Evolutionary conservation across 495 filamentous ascomycete genomes (phyloP).

Genomic region (Penicillium macrosclerotiorum): DNA sequence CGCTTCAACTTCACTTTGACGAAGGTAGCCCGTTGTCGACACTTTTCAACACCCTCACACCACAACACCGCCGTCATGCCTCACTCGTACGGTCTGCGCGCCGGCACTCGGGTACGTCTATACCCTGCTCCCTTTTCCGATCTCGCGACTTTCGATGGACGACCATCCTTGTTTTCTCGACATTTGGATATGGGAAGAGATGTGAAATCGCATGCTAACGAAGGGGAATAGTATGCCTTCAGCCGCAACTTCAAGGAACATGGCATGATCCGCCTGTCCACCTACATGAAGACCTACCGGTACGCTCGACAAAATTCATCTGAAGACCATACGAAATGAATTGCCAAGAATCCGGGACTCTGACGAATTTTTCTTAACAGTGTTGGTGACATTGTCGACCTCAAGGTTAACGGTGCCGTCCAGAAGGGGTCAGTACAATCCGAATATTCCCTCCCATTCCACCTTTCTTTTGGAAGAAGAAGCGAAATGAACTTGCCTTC

Average conservation of each 20-base stretch:
- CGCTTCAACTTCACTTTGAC: constrained; percentile 10
- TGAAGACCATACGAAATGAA: constrained; percentile 15
- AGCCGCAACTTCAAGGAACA: constrained; percentile 88
- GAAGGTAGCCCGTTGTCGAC: constrained; percentile 35
- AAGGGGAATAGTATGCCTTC: constrained; percentile 73
- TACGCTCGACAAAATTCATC: constrained; percentile 40
- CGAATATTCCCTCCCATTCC: constrained; percentile 7
- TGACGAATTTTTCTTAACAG: constrained; percentile 47
- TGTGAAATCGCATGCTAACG: constrained; percentile 29
- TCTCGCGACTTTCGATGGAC: constrained; percentile 4
- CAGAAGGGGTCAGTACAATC: constrained; percentile 83
- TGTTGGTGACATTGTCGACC: constrained; percentile 96
- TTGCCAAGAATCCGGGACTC: constrained; percentile 25
- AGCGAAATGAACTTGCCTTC: too few species aligned
- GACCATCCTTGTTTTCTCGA: too few species aligned
- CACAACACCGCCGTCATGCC: constrained; percentile 70
- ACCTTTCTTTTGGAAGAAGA: too few species aligned
- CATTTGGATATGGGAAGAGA: too few species aligned
- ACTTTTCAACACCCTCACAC: constrained; percentile 42
- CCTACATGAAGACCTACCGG: constrained; percentile 90
- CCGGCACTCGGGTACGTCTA: constrained; percentile 78
- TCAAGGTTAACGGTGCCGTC: constrained; percentile 95
- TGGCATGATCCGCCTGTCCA: constrained; percentile 84
- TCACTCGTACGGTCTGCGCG: constrained; percentile 93
- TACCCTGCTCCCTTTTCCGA: constrained; percentile 2